Conservation (phyloP, 2,329 filamentous ascomycete genomes). For the Erysiphe neolycopersici region DNA sequence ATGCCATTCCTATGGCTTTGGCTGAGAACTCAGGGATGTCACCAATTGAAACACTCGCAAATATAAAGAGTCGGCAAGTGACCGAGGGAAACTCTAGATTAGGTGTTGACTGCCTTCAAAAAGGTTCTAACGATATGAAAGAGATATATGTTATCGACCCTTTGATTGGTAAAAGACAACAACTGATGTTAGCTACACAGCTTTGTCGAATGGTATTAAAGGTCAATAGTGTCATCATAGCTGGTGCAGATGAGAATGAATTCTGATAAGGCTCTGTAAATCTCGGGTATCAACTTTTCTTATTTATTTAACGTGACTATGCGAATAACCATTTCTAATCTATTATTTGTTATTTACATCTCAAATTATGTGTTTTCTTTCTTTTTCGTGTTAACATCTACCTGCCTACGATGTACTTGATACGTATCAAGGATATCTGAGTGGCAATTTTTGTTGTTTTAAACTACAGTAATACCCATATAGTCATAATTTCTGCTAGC, state of each 20-base stretch:
- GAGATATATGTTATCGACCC: constrained; percentile 96
- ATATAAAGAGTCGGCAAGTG: constrained; percentile 88
- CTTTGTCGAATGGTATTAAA: constrained; percentile 95
- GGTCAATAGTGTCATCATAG: constrained; percentile 88
- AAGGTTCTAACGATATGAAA: constrained; percentile 89
- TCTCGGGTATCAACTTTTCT: too few relatives aligned
- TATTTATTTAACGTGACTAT: too few relatives aligned
- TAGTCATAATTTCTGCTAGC: too few relatives aligned
- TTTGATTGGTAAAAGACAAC: constrained; percentile 91
- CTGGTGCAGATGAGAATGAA: constrained; percentile 65
- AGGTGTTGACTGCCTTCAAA: constrained; percentile 94
- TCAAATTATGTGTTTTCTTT: too few relatives aligned
- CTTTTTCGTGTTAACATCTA: too few relatives aligned
- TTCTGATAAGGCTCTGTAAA: constrained; percentile 26
- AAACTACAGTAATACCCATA: too few relatives aligned
- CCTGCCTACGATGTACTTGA: too few relatives aligned
- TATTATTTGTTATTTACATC: too few relatives aligned
- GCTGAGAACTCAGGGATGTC: constrained; percentile 93
- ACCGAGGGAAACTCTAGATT: constrained; percentile 57
- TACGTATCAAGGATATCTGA: too few relatives aligned
- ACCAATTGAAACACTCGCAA: constrained; percentile 82
- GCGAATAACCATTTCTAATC: too few relatives aligned
- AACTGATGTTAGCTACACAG: constrained; percentile 87
- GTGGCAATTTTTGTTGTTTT: too few relatives aligned
- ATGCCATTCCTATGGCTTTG: constrained; percentile 80